These are phyloP conservation scores for Phytopythium helicoides DNA, from an alignment of 352 stramenopile species.

Conservation along the genomic window DNA sequence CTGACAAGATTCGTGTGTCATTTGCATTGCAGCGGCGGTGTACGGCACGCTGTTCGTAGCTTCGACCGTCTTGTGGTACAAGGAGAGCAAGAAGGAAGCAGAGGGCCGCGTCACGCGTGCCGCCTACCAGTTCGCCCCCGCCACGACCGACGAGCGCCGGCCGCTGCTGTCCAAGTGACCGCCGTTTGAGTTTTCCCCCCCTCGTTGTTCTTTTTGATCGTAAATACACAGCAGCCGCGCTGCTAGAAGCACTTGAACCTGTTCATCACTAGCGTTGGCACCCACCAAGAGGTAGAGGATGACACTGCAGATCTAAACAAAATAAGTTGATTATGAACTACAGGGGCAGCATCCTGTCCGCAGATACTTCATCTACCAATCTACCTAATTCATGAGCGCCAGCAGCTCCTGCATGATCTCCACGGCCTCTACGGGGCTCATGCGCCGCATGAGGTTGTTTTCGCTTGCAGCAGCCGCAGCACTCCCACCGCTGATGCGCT, in stretches of 20 bases:
- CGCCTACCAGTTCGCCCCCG: constrained; percentile 38
- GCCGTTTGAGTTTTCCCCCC: background rate
- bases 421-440: constrained; percentile 65
- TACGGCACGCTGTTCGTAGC: constrained; percentile 73
- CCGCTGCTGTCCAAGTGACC: constrained; percentile 56
- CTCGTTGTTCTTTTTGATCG: background rate
- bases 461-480: constrained; percentile 10
- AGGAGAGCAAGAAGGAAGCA: constrained; percentile 60
- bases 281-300: no score
- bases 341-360: no score
- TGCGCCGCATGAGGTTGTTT: constrained; percentile 53
- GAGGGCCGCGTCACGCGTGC: constrained; percentile 17
- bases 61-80: constrained; percentile 65
- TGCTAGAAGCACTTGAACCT: no score
- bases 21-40: constrained; percentile 35
- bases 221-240: background rate
- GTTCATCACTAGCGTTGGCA: no score
- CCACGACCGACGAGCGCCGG: constrained; percentile 55
- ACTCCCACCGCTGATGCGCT: constrained; percentile 11
- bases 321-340: no score
- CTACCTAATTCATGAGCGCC: constrained; percentile 27
- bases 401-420: constrained; percentile 50
- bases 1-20: background rate
- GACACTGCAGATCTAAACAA: no score
- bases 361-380: background rate